Evolutionary conservation across 2,329 filamentous ascomycete species (phyloP), one percentile per base, ranked within the genome.

Genomic region (Fusarium humuli): DNA sequence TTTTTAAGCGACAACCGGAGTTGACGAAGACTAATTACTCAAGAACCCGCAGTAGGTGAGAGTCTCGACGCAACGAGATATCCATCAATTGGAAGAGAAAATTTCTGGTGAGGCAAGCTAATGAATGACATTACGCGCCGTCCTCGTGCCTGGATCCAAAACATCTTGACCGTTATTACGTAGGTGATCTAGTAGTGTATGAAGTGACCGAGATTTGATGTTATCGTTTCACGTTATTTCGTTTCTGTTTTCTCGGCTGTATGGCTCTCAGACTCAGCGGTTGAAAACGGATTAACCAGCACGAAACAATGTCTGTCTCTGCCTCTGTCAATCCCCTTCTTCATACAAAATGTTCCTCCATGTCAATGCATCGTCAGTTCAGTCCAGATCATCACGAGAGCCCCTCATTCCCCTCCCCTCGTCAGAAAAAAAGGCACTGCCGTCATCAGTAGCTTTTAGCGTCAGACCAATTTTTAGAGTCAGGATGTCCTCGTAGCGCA

Each of bases 1-100:
- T 65, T 59, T 55, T 61, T 57, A 65, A 69, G 69, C 47, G 64
- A 69, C 57, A 57, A 40, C 72, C 70, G 72, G 72, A 70, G 65
- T 73, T 61, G 61, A 75, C 72, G 72, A 74, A 58, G 66, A 65
- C 72, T 74, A 71, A 71, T 65, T 71, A 62, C 68, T 69, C 55
- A 47, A 55, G 68, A 69, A 53, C 58, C 64, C 68, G 56, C 68
- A 71, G 64, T 49, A 71, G 62, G 48, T 42, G 45, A 53, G 20
- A 61, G 72, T 71, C 72, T 74, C 57, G 67, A 73, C 63, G 48
- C 58, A 52, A 12, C 18, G n/a, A 29, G 49, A 53, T 53, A 22
- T 42, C 32, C 23, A 27, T 53, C 32, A 60, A 56, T 53, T 40
- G 37, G 32, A 29, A n/a, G 16, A 48, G 50, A 65, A 69, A 58